Conservation (phyloP, 768 basidiomycete species). For the Leccinellum rugosiceps region DNA sequence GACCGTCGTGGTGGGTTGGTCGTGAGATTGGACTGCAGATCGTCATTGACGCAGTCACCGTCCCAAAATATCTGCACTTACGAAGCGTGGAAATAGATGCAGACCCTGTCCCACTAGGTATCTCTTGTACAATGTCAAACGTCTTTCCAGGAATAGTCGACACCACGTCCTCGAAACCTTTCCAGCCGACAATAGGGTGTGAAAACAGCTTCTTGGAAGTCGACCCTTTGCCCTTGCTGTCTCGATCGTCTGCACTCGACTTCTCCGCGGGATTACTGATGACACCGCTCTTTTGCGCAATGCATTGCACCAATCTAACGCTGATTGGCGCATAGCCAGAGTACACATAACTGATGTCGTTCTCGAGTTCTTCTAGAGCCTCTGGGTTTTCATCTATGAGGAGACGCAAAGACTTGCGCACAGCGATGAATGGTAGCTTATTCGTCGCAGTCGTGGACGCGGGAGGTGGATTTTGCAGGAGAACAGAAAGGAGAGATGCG, state of each 20-base stretch:
- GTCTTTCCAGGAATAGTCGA: slow-evolving; percentile 80
- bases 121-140: slow-evolving; percentile 68
- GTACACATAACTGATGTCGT: slow-evolving; percentile 94
- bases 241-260: slow-evolving; percentile 38
- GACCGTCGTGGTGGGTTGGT: slow-evolving; percentile 75
- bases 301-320: slow-evolving; percentile 87
- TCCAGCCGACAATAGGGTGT: slow-evolving; percentile 95
- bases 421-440: slow-evolving; percentile 67
- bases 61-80: slow-evolving; percentile 27
- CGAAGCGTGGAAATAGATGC: slow-evolving; percentile 30
- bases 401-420: slow-evolving; percentile 86
- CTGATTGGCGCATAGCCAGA: slow-evolving; percentile 96
- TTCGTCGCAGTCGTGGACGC: slow-evolving; percentile 40
- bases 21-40: slow-evolving; percentile 45
- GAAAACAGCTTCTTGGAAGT: slow-evolving; percentile 64
- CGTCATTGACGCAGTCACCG: neutral
- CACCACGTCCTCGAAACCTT: slow-evolving; percentile 91
- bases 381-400: slow-evolving; percentile 85
- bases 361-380: slow-evolving; percentile 76
- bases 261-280: slow-evolving; percentile 73
- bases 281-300: slow-evolving; percentile 88
- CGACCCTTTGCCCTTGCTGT: slow-evolving; percentile 37
- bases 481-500: slow-evolving; percentile 61
- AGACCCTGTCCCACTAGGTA: slow-evolving; percentile 28
- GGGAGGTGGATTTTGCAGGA: slow-evolving; percentile 69